Base-by-base conservation (phyloP, 441 rosid genomes). In the Metrosideros polymorpha region DNA sequence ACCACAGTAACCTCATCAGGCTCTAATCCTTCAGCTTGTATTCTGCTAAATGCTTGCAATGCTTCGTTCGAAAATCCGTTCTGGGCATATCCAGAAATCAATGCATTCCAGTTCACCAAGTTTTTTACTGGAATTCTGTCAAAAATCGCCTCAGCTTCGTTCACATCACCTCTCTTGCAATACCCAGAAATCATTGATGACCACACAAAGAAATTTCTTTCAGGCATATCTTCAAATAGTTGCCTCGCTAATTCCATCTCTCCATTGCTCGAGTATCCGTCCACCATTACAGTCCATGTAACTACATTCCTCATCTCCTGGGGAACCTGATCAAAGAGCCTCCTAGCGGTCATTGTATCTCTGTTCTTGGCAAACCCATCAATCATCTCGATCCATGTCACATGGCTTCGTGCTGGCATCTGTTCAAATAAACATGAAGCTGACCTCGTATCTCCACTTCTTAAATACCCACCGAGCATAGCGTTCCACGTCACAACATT, bases 401-500 rank as follows among this genome's bases (percentile, higher is more conserved):
- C 91, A 4, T 77, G 82, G 75, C 83, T 92, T 63, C 90, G 92
- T 86, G 83, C 22, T 1, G 84, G 10, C 91, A 94, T 90, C 88
- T 89, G 82, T 19, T 89, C 89, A 71, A 94, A 95, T 86, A 95
- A 86, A 39, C 82, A 7, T 43, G 63, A 89, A 7, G 96, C 95
- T 63, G 91, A 90, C 6, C 85, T 56, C 86, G 45, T 75, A 85
- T 92, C 90, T 30, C 91, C 93, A 85, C 86, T 88, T n/a, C 89
- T 55, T 87, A 92, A 86, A 83, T 88, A 91, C 86, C 95, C 95
- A 85, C 93, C 93, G 25, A 95, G 89, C 95, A 94, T 91, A 3
- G 95, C 93, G 86, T 95, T 95, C 96, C 93, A 93, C n/a, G 94
- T 90, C 45, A 92, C 93, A 1, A 91, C 91, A 85, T 92, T 95